Percentiles rank a stretch among this genome's conserved stretches.
These are phyloP conservation scores for Flaveria brownii DNA, from an alignment of 129 eudicot genomes.

Conservation along the genomic window DNA sequence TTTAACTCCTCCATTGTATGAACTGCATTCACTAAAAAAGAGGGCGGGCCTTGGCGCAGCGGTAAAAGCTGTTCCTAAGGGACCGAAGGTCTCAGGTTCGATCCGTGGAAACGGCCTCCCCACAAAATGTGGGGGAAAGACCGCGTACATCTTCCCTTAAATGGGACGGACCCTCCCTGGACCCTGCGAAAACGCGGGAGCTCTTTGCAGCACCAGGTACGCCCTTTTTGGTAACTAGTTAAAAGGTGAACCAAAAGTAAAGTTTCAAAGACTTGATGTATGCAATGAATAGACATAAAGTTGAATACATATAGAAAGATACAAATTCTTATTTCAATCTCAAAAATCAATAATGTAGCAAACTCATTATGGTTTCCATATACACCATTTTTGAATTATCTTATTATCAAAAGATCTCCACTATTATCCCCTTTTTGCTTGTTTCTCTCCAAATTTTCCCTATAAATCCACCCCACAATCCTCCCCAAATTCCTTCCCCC, in stretches of 20 bases:
- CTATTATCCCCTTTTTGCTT: conserved; percentile 26
- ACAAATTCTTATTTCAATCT: neutral
- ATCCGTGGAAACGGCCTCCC: no score
- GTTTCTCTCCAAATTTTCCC: conserved; percentile 36
- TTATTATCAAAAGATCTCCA: conserved; percentile 23
- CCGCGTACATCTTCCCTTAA: no score
- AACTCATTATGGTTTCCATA: neutral
- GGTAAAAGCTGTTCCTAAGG: no score
- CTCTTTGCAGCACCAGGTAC: no score
- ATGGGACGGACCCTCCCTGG: no score
- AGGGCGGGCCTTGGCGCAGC: no score
- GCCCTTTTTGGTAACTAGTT: neutral
- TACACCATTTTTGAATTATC: neutral
- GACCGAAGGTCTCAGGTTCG: no score
- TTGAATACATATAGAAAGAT: neutral
- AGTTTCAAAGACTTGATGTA: neutral
- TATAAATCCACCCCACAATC: conserved; percentile 58
- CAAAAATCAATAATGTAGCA: conserved; percentile 1
- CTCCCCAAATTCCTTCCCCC: conserved; percentile 46
- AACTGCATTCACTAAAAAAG: no score
- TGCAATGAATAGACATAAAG: neutral
- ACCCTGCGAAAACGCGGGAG: no score
- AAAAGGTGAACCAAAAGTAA: neutral
- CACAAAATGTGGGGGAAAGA: no score
- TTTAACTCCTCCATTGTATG: no score